Evolutionary conservation across 192 early-diverging fungal genomes (phyloP).

Genomic region (Thamnidium elegans): DNA sequence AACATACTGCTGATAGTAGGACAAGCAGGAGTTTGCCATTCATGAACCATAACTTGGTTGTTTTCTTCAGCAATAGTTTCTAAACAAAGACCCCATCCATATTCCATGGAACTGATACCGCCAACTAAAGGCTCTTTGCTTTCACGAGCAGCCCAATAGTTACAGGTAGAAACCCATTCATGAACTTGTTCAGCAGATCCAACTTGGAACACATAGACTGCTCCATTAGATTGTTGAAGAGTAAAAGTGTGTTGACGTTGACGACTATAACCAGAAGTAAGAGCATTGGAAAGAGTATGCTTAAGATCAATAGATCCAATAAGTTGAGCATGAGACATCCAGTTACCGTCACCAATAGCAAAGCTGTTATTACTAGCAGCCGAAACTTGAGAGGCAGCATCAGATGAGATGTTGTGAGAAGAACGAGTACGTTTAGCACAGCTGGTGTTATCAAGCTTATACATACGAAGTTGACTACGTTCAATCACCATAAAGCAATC

Average conservation of each 20-base stretch:
- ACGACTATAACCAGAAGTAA: slow-evolving; percentile 83
- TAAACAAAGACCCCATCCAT: slow-evolving; percentile 78
- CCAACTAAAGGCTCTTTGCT: slow-evolving; percentile 89
- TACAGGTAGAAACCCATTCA: slow-evolving; percentile 86
- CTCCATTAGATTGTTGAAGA: slow-evolving; percentile 74
- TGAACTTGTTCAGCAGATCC: slow-evolving; percentile 65
- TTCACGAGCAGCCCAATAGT: slow-evolving; percentile 92
- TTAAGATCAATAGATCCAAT: slow-evolving; percentile 61
- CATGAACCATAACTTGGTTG: slow-evolving; percentile 26
- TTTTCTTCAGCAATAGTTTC: slow-evolving; percentile 8
- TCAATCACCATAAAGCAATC: slow-evolving; percentile 77
- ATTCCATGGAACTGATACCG: slow-evolving; percentile 86
- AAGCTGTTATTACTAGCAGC: background rate
- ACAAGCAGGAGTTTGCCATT: slow-evolving; percentile 50
- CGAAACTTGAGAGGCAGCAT: slow-evolving; percentile 4
- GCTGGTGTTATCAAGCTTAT: slow-evolving; percentile 9
- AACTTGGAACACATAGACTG: slow-evolving; percentile 86
- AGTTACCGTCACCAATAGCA: background rate
- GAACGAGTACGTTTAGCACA: background rate
- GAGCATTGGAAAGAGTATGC: slow-evolving; percentile 80
- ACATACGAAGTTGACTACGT: slow-evolving; percentile 78
- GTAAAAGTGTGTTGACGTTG: slow-evolving; percentile 81
- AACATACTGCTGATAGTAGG: slow-evolving; percentile 37
- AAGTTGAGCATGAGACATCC: slow-evolving; percentile 35
- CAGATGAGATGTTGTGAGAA: slow-evolving; percentile 4